Conservation (phyloP, 2,329 filamentous ascomycete species). For the Hypoxylon sp. region DNA sequence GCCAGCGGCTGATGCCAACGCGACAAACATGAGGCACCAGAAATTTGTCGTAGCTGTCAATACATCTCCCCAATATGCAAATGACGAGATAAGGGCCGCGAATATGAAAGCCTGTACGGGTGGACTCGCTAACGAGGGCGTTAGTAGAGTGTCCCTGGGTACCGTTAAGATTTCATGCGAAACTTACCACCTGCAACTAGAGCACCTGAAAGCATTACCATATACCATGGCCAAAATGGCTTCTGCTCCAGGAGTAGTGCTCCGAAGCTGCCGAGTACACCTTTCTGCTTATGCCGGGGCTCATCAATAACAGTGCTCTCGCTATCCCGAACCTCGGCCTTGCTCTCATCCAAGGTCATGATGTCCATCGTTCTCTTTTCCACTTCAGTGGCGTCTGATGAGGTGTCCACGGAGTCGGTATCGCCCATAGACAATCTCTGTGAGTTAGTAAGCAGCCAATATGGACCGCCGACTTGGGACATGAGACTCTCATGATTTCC, state of each 20-base stretch:
- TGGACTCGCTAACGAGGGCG: conserved; percentile 53
- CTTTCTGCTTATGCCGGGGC: conserved; percentile 38
- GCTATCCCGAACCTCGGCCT: conserved; percentile 38
- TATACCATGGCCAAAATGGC: conserved; percentile 47
- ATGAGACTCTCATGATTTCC: conserved; percentile 82
- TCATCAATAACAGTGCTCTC: conserved; percentile 31
- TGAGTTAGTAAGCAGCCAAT: conserved; percentile 74
- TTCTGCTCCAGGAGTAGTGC: conserved; percentile 49
- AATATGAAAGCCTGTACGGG: conserved; percentile 69
- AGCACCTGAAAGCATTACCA: conserved; percentile 48
- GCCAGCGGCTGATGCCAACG: conserved; percentile 66
- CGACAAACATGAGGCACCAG: conserved; percentile 75
- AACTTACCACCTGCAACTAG: conserved; percentile 54
- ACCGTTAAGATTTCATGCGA: not conserved
- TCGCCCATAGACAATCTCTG: conserved; percentile 67
- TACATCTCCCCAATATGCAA: conserved; percentile 45
- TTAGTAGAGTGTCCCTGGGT: conserved; percentile 7
- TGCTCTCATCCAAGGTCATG: conserved; percentile 59
- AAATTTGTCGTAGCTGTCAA: conserved; percentile 59
- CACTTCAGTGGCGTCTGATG: conserved; percentile 48
- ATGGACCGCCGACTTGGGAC: conserved; percentile 69
- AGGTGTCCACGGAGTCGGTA: conserved; percentile 52
- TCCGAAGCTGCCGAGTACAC: conserved; percentile 48
- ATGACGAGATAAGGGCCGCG: conserved; percentile 61
- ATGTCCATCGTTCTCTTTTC: conserved; percentile 56